Base-by-base conservation (phyloP, 1,284 basidiomycete genomes). In the Apiotrichum veenhuisii region DNA sequence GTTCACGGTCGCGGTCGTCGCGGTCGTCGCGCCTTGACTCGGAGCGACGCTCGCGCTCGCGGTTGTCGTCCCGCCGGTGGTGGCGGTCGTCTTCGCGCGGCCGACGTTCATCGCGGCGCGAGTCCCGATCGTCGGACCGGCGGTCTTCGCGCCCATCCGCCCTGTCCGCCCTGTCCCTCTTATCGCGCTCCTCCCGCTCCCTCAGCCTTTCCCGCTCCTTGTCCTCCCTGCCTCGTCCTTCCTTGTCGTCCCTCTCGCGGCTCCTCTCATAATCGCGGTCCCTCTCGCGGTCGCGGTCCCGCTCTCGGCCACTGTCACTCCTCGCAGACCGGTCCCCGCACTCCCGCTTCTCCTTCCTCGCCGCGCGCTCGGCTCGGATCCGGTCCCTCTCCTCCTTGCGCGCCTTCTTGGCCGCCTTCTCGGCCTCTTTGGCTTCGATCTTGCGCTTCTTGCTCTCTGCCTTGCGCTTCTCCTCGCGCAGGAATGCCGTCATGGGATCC, bases 401-500 rank as follows among this genome's bases (percentile, higher is more conserved):
- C 38, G 60, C 60, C 44, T 80, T 85, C 65, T 71, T 76, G 75
- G 80, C 69, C 18, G 63, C 65, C 45, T 60, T 79, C 51, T 85
- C 82, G 74, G 89, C 87, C 69, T 90, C 90, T 9, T 86, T 86
- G 5, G 84, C 89, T 71, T 90, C 80, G 72, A 82, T 86, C 87
- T 68, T 80, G 82, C 65, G 85, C 81, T 71, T 87, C 81, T 23
- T 84, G 80, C 46, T 89, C 14, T 63, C 58, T 22, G 25, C 30
- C 18, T 26, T 22, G 48, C 63, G 63, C 62, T 68, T 66, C 60
- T 77, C 69, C 5, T 64, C 62, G 17, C 72, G 76, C 20, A 94
- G 79, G 74, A 91, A 98, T 59, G 91, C 90, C 20, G 88, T 85
- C 96, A 99, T 98, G 0, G 96, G 96, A 77, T 99, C 96, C 70